These are phyloP conservation scores for Daldinia grandis DNA, from an alignment of 495 filamentous ascomycete genomes.

Conservation along the genomic window DNA sequence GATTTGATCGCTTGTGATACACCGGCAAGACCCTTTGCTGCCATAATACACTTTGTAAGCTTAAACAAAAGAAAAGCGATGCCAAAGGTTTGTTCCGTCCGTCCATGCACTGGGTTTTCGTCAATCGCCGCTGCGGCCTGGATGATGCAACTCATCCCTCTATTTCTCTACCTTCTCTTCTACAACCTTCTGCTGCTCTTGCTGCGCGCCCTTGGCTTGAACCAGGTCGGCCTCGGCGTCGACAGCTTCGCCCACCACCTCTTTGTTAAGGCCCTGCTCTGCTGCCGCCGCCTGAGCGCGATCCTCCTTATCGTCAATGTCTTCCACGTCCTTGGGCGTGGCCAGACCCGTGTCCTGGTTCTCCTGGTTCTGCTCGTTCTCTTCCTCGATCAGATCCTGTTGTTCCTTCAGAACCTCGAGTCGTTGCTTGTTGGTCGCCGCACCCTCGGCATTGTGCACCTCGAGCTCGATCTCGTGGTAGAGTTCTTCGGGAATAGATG, in stretches of 20 bases:
- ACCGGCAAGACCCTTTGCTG: slow-evolving; percentile 1
- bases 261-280: slow-evolving; percentile 50
- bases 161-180: slow-evolving; percentile 38
- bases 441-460: slow-evolving; percentile 95
- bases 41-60: slow-evolving; percentile 26
- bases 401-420: slow-evolving; percentile 99
- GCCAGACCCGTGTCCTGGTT: slow-evolving; percentile 72
- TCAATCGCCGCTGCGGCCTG: neutral
- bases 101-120: slow-evolving; percentile 18
- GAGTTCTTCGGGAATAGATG: slow-evolving; percentile 94
- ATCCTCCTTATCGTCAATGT: slow-evolving; percentile 74
- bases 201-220: slow-evolving; percentile 41
- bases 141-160: neutral
- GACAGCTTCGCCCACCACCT: slow-evolving; percentile 53
- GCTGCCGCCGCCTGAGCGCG: slow-evolving; percentile 48
- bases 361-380: slow-evolving; percentile 87
- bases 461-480: slow-evolving; percentile 99
- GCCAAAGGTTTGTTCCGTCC: neutral
- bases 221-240: slow-evolving; percentile 54
- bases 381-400: slow-evolving; percentile 96
- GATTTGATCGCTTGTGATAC: slow-evolving; percentile 10
- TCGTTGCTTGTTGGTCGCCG: slow-evolving; percentile 98
- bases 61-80: slow-evolving; percentile 44
- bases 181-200: slow-evolving; percentile 26
- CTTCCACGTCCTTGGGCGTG: slow-evolving; percentile 84